Base-by-base conservation (phyloP, 495 filamentous ascomycete genomes). In the Immersiella caudata region DNA sequence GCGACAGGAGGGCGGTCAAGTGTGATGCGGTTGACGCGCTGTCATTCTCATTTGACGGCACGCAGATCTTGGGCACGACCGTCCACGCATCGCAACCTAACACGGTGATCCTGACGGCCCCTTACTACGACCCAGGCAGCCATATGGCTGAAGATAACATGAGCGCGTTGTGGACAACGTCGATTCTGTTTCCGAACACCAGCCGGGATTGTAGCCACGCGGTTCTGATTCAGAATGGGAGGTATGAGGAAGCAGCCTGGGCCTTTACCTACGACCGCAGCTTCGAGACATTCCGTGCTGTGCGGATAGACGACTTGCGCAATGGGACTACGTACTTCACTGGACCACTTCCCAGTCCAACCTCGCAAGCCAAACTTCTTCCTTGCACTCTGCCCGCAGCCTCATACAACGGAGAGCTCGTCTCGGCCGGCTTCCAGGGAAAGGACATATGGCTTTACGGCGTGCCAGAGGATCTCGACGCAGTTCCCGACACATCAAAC, bases 141-240 rank as follows among this genome's bases (percentile, higher is more conserved):
- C 82, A 84, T 55, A 74, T 87, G 65, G 86, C 87, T 11, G 82
- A 86, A 55, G 89, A 92, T 67, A 82, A 88, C 62, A 84, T 94
- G 49, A 91, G 89, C 72, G 88, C 88, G 7, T 82, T 94, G 72
- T 96, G 92, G 92, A 96, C 92, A 52, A 93, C 92, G 0, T 93
- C 94, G 50, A 93, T 96, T 27, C 79, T 96, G 0, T 96, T 96
- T 59, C 92, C 92, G 0, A 90, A 93, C 64, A 88, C 85, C 21
- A 92, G 88, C 62, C 83, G 85, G 49, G 88, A 90, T 46, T 93
- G 89, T 66, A 92, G 89, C 63, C 89, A 94, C 77, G 92, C 91
- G 49, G 88, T 89, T 1, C 71, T 94, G 21, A 79, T 96, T 1
- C 87, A 91, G 40, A 82, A 86, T 67, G 85, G 88, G 35, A 84